These are phyloP conservation scores for Hyphopichia wangnamkhiaoensis DNA, from an alignment of 1,139 yeast species.

Conservation along the genomic window DNA sequence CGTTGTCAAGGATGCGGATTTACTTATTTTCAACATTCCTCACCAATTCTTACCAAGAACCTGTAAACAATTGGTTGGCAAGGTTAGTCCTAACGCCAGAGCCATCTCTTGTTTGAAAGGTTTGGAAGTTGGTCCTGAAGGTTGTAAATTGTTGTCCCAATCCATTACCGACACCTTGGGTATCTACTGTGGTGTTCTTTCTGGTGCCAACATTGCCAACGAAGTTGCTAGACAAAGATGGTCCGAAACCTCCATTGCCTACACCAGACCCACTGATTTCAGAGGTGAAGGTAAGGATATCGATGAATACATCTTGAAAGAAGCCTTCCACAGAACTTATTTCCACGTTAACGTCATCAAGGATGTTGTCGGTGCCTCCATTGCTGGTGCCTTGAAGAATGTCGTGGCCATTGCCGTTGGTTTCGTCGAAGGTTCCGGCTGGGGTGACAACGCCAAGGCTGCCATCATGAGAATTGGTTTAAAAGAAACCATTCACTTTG, in stretches of 20 bases:
- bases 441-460: slow-evolving; percentile 56
- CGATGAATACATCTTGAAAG: slow-evolving; percentile 41
- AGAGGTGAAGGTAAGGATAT: slow-evolving; percentile 45
- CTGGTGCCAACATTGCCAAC: slow-evolving; percentile 52
- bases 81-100: slow-evolving; percentile 38
- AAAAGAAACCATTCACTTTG: slow-evolving; percentile 44
- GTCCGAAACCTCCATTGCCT: slow-evolving; percentile 54
- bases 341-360: slow-evolving; percentile 50
- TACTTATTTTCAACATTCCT: slow-evolving; percentile 49
- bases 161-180: slow-evolving; percentile 47
- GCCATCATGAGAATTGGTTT: slow-evolving; percentile 53
- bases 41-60: slow-evolving; percentile 48
- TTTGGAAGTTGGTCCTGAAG: slow-evolving; percentile 45
- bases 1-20: slow-evolving; percentile 44
- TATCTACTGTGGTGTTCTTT: slow-evolving; percentile 46
- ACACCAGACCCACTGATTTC: slow-evolving; percentile 40
- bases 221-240: slow-evolving; percentile 50
- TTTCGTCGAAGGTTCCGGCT: slow-evolving; percentile 49
- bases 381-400: slow-evolving; percentile 53
- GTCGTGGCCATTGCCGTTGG: slow-evolving; percentile 52
- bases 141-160: slow-evolving; percentile 46
- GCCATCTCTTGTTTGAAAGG: slow-evolving; percentile 53
- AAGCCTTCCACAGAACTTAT: slow-evolving; percentile 49
- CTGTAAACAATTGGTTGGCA: slow-evolving; percentile 39
- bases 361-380: slow-evolving; percentile 51